Percentiles rank a stretch among this genome's conserved stretches.
Conservation (phyloP, 2,329 filamentous ascomycete genomes). For the Zasmidium cellare region DNA sequence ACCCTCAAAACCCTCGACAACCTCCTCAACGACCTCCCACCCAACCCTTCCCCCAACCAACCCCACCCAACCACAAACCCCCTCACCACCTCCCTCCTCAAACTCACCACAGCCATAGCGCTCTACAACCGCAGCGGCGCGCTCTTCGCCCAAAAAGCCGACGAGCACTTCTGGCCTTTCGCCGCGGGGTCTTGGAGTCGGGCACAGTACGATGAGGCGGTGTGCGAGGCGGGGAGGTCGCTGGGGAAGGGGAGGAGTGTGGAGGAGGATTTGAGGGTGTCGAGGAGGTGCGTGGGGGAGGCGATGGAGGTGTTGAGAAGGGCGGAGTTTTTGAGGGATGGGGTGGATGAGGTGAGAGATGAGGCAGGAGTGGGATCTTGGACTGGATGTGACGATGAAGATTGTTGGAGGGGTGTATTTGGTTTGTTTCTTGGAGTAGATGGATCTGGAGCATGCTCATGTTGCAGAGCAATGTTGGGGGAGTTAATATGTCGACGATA, state of each 20-base stretch:
- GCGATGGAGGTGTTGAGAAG: conserved; percentile 14
- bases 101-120: conserved; percentile 17
- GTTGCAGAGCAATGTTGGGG: no score
- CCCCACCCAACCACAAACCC: background rate
- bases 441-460: no score
- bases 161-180: conserved; percentile 23
- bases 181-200: conserved; percentile 16
- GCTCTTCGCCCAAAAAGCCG: conserved; percentile 7
- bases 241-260: conserved; percentile 8
- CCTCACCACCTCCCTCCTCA: conserved; percentile 7
- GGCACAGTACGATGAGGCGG: conserved; percentile 11
- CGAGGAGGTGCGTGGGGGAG: conserved; percentile 12
- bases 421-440: no score
- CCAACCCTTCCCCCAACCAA: background rate
- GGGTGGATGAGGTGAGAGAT: conserved; percentile 3
- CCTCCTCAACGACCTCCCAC: background rate
- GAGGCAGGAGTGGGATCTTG: background rate
- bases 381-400: background rate
- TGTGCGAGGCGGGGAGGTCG: conserved; percentile 4
- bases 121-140: conserved; percentile 16
- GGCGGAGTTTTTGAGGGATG: conserved; percentile 12
- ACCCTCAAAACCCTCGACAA: background rate
- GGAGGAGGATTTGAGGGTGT: conserved; percentile 15
- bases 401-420: no score
- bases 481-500: no score